Percentiles rank a stretch among this genome's conserved stretches.
These are phyloP conservation scores for Calamus simplicifolius DNA, from an alignment of 176 grass and related monocot genomes.

Conservation along the genomic window DNA sequence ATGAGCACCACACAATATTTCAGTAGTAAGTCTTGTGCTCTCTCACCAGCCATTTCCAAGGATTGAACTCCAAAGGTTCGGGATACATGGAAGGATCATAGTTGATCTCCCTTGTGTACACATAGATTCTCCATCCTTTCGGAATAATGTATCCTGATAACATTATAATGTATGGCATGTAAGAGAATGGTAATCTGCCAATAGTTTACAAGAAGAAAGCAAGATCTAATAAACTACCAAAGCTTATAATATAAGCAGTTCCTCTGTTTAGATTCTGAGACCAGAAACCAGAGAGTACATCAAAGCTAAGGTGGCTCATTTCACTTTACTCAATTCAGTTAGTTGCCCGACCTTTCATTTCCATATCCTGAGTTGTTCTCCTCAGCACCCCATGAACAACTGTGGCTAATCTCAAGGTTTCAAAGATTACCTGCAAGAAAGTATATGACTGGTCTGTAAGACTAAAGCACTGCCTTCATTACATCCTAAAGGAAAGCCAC, in stretches of 20 bases:
- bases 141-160: conserved; percentile 10
- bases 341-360: conserved; percentile 1
- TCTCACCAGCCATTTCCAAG: conserved; percentile 17
- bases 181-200: too few relatives aligned
- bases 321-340: too few relatives aligned
- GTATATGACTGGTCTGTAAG: too few relatives aligned
- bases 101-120: conserved; percentile 11
- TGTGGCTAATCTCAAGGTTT: conserved; percentile 12
- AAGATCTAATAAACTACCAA: too few relatives aligned
- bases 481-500: too few relatives aligned
- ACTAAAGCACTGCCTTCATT: too few relatives aligned
- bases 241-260: background rate
- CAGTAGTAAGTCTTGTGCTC: background rate
- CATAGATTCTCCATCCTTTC: conserved; percentile 17
- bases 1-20: too few relatives aligned
- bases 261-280: background rate
- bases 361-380: conserved; percentile 4
- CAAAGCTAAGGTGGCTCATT: too few relatives aligned
- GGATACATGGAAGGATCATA: conserved; percentile 14
- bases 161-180: background rate
- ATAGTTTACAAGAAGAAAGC: too few relatives aligned
- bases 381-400: conserved; percentile 15
- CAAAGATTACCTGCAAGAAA: conserved; percentile 16
- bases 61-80: conserved; percentile 16
- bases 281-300: too few relatives aligned